Evolutionary conservation across 2,329 filamentous ascomycete species (phyloP), one percentile per base, ranked within the genome.

Genomic region (Botrytis fragariae): DNA sequence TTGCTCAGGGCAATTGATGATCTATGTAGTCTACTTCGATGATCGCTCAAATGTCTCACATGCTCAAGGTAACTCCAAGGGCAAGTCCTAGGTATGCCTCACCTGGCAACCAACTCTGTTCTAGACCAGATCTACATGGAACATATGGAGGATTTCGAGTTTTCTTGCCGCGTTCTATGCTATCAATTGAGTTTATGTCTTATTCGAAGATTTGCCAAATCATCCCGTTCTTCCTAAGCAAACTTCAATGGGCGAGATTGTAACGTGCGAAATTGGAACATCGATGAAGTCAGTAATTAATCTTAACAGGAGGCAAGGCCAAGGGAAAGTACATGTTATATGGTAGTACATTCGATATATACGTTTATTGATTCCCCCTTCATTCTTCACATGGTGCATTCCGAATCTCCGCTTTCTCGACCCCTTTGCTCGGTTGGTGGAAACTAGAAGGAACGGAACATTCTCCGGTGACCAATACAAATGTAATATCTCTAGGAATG

Each of bases 401-500:
- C 37, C 65, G 48, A 37, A 20, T 42, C 37, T 37, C 10, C 48
- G n/a, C n/a, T 57, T 54, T n/a, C 65, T 68, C 37, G 2, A n/a
- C 22, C 48, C 65, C 65, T 68, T 68, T 22, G 12, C 35, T 68
- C 48, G 48, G 35, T 68, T 57, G 18, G 3, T 32, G 48, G 10
- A 42, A 32, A 32, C 48, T 7, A 68, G 35, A 68, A 68, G 9
- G 25, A 29, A 54, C 32, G 16, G 37, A 57, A 68, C 65, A 68
- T 68, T 68, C 35, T 22, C 37, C n/a, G 18, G 37, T 42, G 35
- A 57, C 37, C 48, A 57, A 57, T 54, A 25, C 45, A 29, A 51
- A 67, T 44, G 10, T 42, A 32, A 57, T 25, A 32, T 32, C n/a
- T 10, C 12, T 25, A 57, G 48, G 65, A 68, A 68, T 68, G 65